These are phyloP conservation scores for Eucalyptus cloeziana DNA, from an alignment of 345 rosid genomes.

Conservation along the genomic window DNA sequence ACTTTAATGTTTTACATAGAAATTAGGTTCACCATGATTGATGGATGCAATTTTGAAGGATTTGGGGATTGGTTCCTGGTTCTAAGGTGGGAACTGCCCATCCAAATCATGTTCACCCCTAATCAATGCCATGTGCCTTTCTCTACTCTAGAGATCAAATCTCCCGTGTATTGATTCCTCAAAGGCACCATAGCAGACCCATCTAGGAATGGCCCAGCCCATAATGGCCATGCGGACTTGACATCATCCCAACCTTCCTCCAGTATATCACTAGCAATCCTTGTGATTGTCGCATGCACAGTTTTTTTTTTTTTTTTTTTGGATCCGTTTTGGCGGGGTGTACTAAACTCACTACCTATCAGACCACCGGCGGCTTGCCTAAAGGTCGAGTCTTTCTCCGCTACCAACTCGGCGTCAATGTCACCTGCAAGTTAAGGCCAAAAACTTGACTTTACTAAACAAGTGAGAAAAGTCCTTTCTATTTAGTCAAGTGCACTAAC, in stretches of 20 bases:
- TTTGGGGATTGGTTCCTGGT: no score
- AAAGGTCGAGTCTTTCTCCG: neutral
- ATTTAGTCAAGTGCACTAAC: no score
- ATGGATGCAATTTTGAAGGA: no score
- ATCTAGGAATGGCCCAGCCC: neutral
- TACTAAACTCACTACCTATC: neutral
- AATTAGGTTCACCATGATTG: no score
- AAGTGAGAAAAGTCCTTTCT: no score
- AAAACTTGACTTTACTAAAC: no score
- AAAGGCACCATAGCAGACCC: neutral
- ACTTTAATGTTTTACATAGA: no score
- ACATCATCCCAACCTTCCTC: neutral
- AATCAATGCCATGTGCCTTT: neutral
- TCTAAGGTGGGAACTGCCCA: no score
- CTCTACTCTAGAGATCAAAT: neutral
- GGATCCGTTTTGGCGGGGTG: neutral
- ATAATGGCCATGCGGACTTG: neutral
- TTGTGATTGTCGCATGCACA: neutral
- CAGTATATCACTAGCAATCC: neutral
- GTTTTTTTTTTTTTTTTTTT: no score
- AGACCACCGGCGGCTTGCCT: neutral
- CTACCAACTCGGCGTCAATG: neutral
- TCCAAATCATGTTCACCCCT: rapidly evolving
- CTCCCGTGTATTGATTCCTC: neutral
- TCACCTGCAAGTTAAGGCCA: neutral